Conservation (phyloP, 2,329 filamentous ascomycete species). For the Penicillium sp. region DNA sequence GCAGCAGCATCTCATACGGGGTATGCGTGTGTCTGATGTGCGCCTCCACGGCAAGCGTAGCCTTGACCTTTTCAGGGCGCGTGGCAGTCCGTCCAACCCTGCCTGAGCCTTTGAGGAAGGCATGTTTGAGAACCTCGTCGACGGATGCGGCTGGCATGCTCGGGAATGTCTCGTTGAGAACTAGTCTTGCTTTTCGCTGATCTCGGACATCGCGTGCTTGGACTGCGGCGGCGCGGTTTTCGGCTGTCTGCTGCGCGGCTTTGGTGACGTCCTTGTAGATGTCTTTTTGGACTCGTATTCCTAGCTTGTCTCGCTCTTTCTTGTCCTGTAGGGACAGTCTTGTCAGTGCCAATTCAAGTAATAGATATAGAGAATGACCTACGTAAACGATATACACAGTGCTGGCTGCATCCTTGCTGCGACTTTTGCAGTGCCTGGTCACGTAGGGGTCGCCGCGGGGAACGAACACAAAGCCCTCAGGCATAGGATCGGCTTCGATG, state of each 20-base stretch:
- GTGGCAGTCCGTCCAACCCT: constrained; percentile 36
- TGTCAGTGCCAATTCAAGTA: constrained; percentile 1
- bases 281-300: constrained; percentile 41
- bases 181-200: constrained; percentile 20
- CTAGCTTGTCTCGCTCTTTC: constrained; percentile 28
- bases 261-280: constrained; percentile 37
- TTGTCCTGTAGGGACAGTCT: constrained; percentile 15
- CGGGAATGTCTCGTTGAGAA: constrained; percentile 34
- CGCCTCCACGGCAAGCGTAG: constrained; percentile 38
- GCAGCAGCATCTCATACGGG: constrained; percentile 34
- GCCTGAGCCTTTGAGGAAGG: constrained; percentile 39
- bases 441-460: constrained; percentile 41
- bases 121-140: constrained; percentile 32
- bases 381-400: constrained; percentile 38
- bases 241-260: constrained; percentile 37
- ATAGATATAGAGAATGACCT: constrained; percentile 13
- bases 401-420: constrained; percentile 29
- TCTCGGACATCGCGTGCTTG: constrained; percentile 33
- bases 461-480: constrained; percentile 36
- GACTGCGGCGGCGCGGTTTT: constrained; percentile 38
- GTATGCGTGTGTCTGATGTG: constrained; percentile 43
- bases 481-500: constrained; percentile 24
- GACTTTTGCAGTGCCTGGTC: constrained; percentile 38
- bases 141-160: constrained; percentile 33
- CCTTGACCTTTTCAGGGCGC: constrained; percentile 31